Evolutionary conservation across 257 asterid genomes (phyloP), one percentile per base, ranked within the genome.

Genomic region (Buddleja alternifolia): DNA sequence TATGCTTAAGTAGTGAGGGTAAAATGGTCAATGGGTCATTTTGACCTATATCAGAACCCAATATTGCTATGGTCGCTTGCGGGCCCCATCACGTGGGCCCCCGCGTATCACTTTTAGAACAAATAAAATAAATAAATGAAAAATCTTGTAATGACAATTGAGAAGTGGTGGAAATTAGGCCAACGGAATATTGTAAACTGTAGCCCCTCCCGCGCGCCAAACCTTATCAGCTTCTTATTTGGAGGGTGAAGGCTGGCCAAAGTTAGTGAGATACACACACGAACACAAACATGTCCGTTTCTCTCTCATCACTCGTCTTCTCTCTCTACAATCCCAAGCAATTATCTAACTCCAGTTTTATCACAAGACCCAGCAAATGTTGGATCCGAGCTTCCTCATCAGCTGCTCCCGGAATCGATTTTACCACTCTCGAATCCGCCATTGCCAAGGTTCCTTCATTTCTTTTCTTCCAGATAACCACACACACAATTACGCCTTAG

Each of bases 351-450:
- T 24, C 58, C 45, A 19, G 53, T 6, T 50, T 63, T 32, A 55
- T 52, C 44, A 19, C 66, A 8, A 73, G 65, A 44, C 75, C 78
- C 21, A 55, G 53, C 44, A 74, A 48, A 29, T 74, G 61, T 45
- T 60, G 45, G 57, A 42, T 80, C 37, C 77, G 77, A 53, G 86
- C 90, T 50, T 76, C 93, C n/a, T 87, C 97, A 12, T 82, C 98
- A 8, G 85, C 95, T 69, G 88, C 85, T 41, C 88, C 92, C 6
- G 92, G 90, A n/a, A 85, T 86, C 47, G 84, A 87, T 71, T 60
- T 89, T 21, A 70, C 83, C 42, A 24, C 81, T 7, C 93, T 92
- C 20, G 79, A 87, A 44, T 82, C 88, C 48, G 96, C 98, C 74
- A 80, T 92, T 74, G 76, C 84, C 19, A 76, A 85, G 94, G 98